Conservation (phyloP, 495 filamentous ascomycete species). For the Apodospora peruviana region DNA sequence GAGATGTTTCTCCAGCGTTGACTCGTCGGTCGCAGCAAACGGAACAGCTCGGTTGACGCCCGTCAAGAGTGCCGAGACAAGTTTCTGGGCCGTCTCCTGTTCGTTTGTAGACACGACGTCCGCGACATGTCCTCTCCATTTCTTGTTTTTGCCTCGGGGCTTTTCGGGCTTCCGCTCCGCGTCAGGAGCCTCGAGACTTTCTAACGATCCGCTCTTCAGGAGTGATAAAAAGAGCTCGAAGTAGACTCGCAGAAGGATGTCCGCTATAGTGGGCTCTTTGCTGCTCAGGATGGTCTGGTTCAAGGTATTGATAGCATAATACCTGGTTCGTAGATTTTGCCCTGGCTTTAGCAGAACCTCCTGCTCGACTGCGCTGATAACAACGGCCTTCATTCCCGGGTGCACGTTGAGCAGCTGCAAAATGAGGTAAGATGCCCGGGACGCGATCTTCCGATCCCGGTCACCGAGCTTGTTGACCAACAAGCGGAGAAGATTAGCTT, state of each 20-base stretch:
- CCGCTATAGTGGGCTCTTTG: slow-evolving; percentile 77
- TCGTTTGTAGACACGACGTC: slow-evolving; percentile 33
- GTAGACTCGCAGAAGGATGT: slow-evolving; percentile 79
- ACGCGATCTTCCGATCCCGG: slow-evolving; percentile 87
- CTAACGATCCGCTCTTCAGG: slow-evolving; percentile 54
- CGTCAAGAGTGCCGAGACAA: slow-evolving; percentile 83
- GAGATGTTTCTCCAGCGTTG: slow-evolving; percentile 76
- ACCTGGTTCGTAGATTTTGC: slow-evolving; percentile 81
- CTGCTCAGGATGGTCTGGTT: slow-evolving; percentile 90
- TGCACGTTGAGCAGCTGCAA: slow-evolving; percentile 84
- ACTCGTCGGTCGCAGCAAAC: slow-evolving; percentile 75
- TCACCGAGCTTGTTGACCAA: slow-evolving; percentile 96
- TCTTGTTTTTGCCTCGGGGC: slow-evolving; percentile 14
- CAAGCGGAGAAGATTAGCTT: slow-evolving; percentile 85
- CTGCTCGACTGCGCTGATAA: slow-evolving; percentile 75
- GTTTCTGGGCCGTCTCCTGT: slow-evolving; percentile 67
- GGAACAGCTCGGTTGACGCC: slow-evolving; percentile 95
- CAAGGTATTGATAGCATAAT: slow-evolving; percentile 91
- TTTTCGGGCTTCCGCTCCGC: slow-evolving; percentile 17
- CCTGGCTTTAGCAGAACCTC: slow-evolving; percentile 84
- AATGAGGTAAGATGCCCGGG: slow-evolving; percentile 82
- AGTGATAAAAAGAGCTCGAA: slow-evolving; percentile 74
- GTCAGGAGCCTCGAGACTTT: slow-evolving; percentile 15
- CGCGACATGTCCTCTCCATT: slow-evolving; percentile 11
- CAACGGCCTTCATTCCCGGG: slow-evolving; percentile 85